phyloP scores from a whole-genome alignment of 163 green algal genomes.

The Scenedesmus sp. region DNA sequence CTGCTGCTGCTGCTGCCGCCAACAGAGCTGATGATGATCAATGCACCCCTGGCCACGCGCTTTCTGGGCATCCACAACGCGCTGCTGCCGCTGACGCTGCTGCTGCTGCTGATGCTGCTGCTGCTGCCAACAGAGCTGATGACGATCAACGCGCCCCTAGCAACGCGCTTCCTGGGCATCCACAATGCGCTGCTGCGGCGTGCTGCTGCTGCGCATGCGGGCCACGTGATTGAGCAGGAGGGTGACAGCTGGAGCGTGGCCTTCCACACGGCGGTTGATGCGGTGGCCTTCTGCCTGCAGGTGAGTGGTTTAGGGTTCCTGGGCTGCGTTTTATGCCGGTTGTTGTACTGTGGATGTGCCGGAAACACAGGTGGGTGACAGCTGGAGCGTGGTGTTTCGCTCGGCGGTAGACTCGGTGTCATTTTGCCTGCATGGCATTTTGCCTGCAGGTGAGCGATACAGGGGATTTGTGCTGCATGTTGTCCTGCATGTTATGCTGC shows the following conservation, averaged over 20 bases:
- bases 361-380: too few species aligned
- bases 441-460: too few species aligned
- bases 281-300: slow-evolving; percentile 63
- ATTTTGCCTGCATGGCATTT: too few species aligned
- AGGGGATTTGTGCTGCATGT: too few species aligned
- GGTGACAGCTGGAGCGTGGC: slow-evolving; percentile 71
- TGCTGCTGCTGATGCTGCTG: background rate
- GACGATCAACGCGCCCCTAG: slow-evolving; percentile 9
- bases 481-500: too few species aligned
- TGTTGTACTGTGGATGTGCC: background rate
- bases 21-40: too few species aligned
- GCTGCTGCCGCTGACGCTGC: background rate
- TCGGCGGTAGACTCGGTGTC: too few species aligned
- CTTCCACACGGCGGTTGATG: slow-evolving; percentile 61
- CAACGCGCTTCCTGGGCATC: slow-evolving; percentile 32
- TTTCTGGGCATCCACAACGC: background rate
- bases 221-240: slow-evolving; percentile 58
- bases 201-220: slow-evolving; percentile 27
- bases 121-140: slow-evolving; percentile 36
- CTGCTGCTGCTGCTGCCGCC: background rate
- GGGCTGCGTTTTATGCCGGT: background rate
- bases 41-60: too few species aligned
- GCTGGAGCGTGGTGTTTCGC: too few species aligned
- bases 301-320: background rate
- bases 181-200: slow-evolving; percentile 43